Base-by-base conservation (phyloP, 306 rosid species). In the Amphicarpaea edgeworthii region DNA sequence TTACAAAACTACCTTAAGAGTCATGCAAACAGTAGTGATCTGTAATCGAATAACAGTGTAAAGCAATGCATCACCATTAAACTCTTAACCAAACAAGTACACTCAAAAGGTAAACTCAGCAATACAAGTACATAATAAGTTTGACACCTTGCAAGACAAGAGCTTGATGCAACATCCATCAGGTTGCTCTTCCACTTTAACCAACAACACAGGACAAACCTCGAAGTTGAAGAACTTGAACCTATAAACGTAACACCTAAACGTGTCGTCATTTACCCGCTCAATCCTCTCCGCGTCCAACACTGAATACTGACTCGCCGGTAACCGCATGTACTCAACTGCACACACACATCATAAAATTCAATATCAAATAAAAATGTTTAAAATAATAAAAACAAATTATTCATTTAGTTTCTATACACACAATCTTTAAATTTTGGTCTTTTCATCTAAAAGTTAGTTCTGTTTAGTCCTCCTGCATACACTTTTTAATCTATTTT, bases 231-330 rank as follows among this genome's bases (percentile, higher is more conserved):
- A 92, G 88, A 95, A 92, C 85, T 90, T 95, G 58, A 95, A 63
- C 30, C 78, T 84, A 68, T 94, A 94, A 16, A 94, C 96, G 12
- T 90, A 88, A 79, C 97, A 94, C 88, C 97, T 85, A 83, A 94
- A 95, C 11, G 98, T 95, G 74, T 76, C 78, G 3, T 90, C 97
- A 47, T 88, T 93, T 47, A 95, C 90, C 61, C 97, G 88, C 86
- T 92, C 98, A 32, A 95, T 95, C 87, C 98, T 81, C 93, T 95
- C 97, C 8, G 96, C 98, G 15, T 95, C 98, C 88, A 94, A 83
- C 60, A 95, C 98, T 26, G 98, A 95, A 71, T 95, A 95, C 77
- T 95, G 97, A 82, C 98, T 95, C 10, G 98, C 97, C 19, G 97
- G 98, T 61, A 95, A 87, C 40, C 92, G 87, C 97, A 95, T 90